These are phyloP conservation scores for Sugiyamaella qingdaonensis DNA, from an alignment of 805 yeast genomes.

Conservation along the genomic window DNA sequence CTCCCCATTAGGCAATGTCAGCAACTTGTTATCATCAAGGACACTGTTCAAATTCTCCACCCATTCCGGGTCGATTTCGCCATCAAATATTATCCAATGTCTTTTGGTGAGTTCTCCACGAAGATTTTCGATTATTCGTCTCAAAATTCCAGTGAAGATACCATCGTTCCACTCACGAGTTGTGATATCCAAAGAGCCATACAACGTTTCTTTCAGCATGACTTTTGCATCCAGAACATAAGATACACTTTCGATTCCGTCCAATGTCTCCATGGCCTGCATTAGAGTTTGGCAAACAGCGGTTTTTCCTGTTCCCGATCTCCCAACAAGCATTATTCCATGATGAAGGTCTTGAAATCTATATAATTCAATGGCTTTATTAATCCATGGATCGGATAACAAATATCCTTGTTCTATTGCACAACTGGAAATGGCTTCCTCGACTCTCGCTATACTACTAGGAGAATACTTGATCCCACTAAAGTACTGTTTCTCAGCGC, in stretches of 20 bases:
- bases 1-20: slow-evolving; percentile 90
- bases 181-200: slow-evolving; percentile 65
- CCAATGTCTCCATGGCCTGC: slow-evolving; percentile 38
- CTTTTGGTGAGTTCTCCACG: slow-evolving; percentile 53
- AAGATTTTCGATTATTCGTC: slow-evolving; percentile 51
- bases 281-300: slow-evolving; percentile 48
- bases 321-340: slow-evolving; percentile 80
- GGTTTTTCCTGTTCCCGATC: slow-evolving; percentile 72
- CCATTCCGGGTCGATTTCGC: slow-evolving; percentile 93
- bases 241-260: slow-evolving; percentile 36
- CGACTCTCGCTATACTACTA: slow-evolving; percentile 30
- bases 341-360: slow-evolving; percentile 61
- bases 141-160: slow-evolving; percentile 59
- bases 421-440: slow-evolving; percentile 22
- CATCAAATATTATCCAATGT: slow-evolving; percentile 83
- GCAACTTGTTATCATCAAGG: slow-evolving; percentile 75
- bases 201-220: slow-evolving; percentile 57
- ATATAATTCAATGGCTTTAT: slow-evolving; percentile 56
- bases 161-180: slow-evolving; percentile 96
- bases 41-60: slow-evolving; percentile 87
- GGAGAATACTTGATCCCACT: slow-evolving; percentile 19
- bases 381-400: slow-evolving; percentile 42
- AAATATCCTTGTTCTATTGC: slow-evolving; percentile 33
- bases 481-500: slow-evolving; percentile 22
- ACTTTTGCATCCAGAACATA: slow-evolving; percentile 72